These are phyloP conservation scores for Thraustochytrium striatum DNA, from an alignment of 352 stramenopile species.

Conservation along the genomic window DNA sequence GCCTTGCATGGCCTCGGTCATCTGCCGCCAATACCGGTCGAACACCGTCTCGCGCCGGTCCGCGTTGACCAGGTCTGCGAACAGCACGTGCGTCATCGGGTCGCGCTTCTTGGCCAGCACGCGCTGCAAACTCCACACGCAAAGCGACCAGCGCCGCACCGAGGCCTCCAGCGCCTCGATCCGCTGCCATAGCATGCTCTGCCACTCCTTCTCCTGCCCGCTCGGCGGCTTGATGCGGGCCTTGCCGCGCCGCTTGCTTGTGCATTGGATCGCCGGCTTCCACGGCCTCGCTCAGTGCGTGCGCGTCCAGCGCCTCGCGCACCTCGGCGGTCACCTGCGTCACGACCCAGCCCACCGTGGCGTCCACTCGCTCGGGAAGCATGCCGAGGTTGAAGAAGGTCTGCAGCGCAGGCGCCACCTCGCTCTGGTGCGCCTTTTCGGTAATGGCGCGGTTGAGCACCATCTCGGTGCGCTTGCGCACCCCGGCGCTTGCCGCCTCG, in stretches of 20 bases:
- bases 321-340: slow-evolving; percentile 18
- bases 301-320: slow-evolving; percentile 35
- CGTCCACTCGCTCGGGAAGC: background rate
- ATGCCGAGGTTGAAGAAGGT: slow-evolving; percentile 47
- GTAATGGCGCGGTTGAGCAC: slow-evolving; percentile 43
- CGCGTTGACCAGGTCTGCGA: slow-evolving; percentile 22
- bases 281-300: slow-evolving; percentile 33
- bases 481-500: background rate
- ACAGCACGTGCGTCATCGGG: slow-evolving; percentile 26
- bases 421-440: slow-evolving; percentile 2
- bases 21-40: slow-evolving; percentile 37
- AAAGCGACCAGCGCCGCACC: slow-evolving; percentile 27
- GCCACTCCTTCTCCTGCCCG: slow-evolving; percentile 23
- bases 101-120: slow-evolving; percentile 43
- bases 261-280: background rate
- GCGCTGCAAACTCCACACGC: slow-evolving; percentile 44
- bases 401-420: slow-evolving; percentile 27
- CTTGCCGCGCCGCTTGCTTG: background rate
- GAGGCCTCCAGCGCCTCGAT: slow-evolving; percentile 27
- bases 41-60: slow-evolving; percentile 30
- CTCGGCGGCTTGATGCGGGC: slow-evolving; percentile 10
- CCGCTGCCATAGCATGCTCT: background rate
- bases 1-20: slow-evolving; percentile 34
- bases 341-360: slow-evolving; percentile 35
- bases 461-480: slow-evolving; percentile 3